These are phyloP conservation scores for Exophiala alcalophila DNA, from an alignment of 2,329 filamentous ascomycete species.

Conservation along the genomic window DNA sequence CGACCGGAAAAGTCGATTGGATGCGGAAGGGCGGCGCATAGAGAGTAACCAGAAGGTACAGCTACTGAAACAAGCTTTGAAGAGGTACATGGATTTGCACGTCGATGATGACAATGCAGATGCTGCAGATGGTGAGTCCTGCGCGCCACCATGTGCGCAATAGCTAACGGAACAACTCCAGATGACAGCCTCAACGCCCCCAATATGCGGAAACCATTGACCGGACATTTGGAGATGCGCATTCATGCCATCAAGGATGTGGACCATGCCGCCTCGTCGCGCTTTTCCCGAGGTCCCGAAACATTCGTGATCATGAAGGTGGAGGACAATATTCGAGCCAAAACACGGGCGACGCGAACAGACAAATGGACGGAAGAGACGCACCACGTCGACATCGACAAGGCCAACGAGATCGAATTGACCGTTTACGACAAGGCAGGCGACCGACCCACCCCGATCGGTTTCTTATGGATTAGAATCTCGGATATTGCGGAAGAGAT, in stretches of 20 bases:
- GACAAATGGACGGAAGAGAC: constrained; percentile 91
- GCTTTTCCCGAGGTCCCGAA: constrained; percentile 86
- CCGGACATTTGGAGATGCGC: constrained; percentile 80
- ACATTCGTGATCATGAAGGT: constrained; percentile 97
- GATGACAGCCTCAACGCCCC: constrained; percentile 96
- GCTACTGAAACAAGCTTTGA: constrained; percentile 88
- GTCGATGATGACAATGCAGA: constrained; percentile 84
- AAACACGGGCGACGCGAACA: constrained; percentile 78
- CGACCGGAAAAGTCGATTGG: constrained; percentile 89
- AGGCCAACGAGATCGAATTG: constrained; percentile 96
- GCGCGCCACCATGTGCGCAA: neutral
- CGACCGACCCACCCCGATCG: constrained; percentile 88
- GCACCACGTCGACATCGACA: constrained; percentile 91
- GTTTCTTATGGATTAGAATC: constrained; percentile 91
- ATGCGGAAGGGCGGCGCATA: constrained; percentile 82
- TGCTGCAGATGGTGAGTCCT: constrained; percentile 72
- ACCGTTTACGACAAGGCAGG: constrained; percentile 95
- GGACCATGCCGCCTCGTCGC: constrained; percentile 78
- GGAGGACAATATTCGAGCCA: constrained; percentile 85
- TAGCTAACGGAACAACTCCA: constrained; percentile 40
- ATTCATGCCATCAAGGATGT: constrained; percentile 90
- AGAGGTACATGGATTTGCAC: constrained; percentile 95
- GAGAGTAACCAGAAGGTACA: constrained; percentile 99
- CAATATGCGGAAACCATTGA: constrained; percentile 92
- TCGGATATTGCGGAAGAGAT: constrained; percentile 98